Evolutionary conservation across 768 basidiomycete species (phyloP).

Genomic region (Kwoniella europaea): DNA sequence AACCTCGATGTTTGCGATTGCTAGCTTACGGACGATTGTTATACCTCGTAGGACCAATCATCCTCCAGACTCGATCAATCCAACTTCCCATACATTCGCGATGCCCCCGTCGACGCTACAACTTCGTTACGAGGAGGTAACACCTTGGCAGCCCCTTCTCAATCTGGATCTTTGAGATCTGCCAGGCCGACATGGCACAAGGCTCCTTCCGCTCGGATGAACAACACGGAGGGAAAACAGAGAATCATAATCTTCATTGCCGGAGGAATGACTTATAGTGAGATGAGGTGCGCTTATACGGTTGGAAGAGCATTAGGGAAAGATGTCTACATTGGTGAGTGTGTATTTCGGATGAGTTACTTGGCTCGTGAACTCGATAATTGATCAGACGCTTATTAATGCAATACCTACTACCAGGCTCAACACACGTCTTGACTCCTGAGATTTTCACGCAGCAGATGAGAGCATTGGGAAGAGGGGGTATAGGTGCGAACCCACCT

Average conservation of each 20-base stretch:
- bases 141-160: slow-evolving; percentile 58
- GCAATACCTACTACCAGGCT: slow-evolving; percentile 64
- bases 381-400: not conserved
- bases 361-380: not conserved
- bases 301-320: slow-evolving; percentile 75
- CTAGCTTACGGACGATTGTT: too few relatives aligned
- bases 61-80: slow-evolving; percentile 73
- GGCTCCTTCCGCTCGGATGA: slow-evolving; percentile 61
- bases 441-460: slow-evolving; percentile 83
- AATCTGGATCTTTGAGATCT: slow-evolving; percentile 76
- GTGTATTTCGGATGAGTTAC: not conserved
- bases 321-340: slow-evolving; percentile 87
- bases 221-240: slow-evolving; percentile 65
- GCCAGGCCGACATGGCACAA: slow-evolving; percentile 89
- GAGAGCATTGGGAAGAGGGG: slow-evolving; percentile 82
- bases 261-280: slow-evolving; percentile 95
- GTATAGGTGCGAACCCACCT: slow-evolving; percentile 67
- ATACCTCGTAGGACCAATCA: slow-evolving; percentile 72
- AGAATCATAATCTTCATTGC: slow-evolving; percentile 87
- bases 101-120: slow-evolving; percentile 62
- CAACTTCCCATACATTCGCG: slow-evolving; percentile 87
- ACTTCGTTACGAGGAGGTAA: slow-evolving; percentile 57
- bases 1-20: too few relatives aligned
- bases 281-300: slow-evolving; percentile 85
- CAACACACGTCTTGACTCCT: slow-evolving; percentile 84